Conservation (phyloP, 371 early-diverging fungal species). For the Mucor piriformis region DNA sequence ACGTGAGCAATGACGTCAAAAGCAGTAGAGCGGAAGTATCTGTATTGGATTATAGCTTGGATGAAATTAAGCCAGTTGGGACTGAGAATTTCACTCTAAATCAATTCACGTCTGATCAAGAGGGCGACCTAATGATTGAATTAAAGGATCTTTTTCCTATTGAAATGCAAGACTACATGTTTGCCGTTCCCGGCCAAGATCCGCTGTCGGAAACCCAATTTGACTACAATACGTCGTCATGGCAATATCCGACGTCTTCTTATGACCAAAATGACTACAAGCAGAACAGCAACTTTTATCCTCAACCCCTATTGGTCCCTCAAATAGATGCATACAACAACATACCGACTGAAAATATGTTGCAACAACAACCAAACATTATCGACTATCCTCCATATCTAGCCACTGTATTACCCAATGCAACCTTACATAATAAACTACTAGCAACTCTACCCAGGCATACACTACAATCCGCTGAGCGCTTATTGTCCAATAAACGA, state of each 20-base stretch:
- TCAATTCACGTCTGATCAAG: conserved; percentile 54
- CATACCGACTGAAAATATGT: neutral
- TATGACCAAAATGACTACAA: neutral
- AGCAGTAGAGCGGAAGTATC: conserved; percentile 5
- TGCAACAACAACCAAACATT: conserved; percentile 1
- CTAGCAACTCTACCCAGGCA: conserved; percentile 39
- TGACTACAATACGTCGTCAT: neutral
- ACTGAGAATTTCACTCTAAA: conserved; percentile 36
- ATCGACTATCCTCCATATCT: conserved; percentile 7
- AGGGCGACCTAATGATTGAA: conserved; percentile 42
- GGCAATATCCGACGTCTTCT: neutral
- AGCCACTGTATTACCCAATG: conserved; percentile 22
- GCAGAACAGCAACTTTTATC: neutral
- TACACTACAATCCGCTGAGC: conserved; percentile 42
- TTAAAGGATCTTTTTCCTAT: conserved; percentile 32
- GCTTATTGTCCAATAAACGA: conserved; percentile 20
- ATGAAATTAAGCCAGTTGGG: conserved; percentile 3
- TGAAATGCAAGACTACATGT: conserved; percentile 12
- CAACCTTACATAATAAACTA: conserved; percentile 38
- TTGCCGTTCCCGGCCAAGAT: neutral
- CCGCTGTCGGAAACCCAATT: neutral
- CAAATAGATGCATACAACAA: too few relatives aligned
- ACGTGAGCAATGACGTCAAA: conserved; percentile 40
- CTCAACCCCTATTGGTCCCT: neutral
- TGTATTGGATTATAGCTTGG: conserved; percentile 10